Base-by-base conservation (phyloP, 2,329 filamentous ascomycete species). In the Pseudogymnoascus sp. region DNA sequence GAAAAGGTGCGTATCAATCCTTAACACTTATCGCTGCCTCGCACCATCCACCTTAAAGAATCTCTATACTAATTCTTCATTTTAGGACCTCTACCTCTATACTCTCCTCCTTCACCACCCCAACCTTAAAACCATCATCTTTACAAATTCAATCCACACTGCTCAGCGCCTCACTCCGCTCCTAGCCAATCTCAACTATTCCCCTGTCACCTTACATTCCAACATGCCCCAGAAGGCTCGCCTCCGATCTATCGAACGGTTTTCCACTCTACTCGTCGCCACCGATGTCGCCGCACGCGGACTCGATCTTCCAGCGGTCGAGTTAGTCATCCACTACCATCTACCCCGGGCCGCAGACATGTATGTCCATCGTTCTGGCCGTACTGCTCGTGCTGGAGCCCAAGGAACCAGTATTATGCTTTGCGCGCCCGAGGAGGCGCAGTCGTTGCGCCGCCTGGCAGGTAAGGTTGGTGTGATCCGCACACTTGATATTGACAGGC, bases 141-240 rank as follows among this genome's bases (percentile, higher is more conserved):
- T 99, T 72, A 91, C 92, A 26, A 99, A 99, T 75, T 96, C 92
- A 45, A 96, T 99, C 72, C 89, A 89, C 58, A 88, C 92, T 2
- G 92, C 96, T 58, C 87, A 91, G 45, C 89, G 94, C 35, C 78
- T 99, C 10, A 85, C 87, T 0, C 90, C 92, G 0, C 82, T 96
- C 69, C 81, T 99, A 1, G 84, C 92, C 66, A 90, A 89, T 65
- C 83, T 99, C 57, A 82, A 86, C 63, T 79, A 96, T 7, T 84
- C 86, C 2, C 88, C 86, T 0, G 77, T 90, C 9, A 84, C 89
- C 0, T 77, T 99, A 0, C 94, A 99, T 73, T 96, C 91, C 0
- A 88, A 91, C 64, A 97, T 99, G 94, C 81, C 85, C 0, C 94
- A 99, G 74, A 97, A 97, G 73, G 92, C 94, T 2, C 90, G 94